Conservation (phyloP, 768 basidiomycete species). For the Nevesoporus exiguus region DNA sequence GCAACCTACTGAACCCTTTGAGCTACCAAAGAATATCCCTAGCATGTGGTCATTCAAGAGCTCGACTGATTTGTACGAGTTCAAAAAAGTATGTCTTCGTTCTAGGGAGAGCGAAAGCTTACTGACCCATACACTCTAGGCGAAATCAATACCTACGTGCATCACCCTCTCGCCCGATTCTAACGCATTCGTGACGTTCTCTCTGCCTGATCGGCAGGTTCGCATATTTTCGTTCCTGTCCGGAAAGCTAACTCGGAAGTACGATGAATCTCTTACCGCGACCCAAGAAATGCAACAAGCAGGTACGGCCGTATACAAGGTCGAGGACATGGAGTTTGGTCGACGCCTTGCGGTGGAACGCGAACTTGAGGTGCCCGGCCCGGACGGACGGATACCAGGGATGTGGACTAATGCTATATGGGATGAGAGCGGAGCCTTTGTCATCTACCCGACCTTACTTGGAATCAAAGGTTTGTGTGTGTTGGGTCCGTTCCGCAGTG, state of each 20-base stretch:
- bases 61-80: conserved; percentile 92
- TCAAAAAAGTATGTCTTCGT: conserved; percentile 75
- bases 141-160: conserved; percentile 88
- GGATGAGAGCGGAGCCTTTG: conserved; percentile 96
- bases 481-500: background rate
- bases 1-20: conserved; percentile 88
- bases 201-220: conserved; percentile 89
- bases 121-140: conserved; percentile 40
- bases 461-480: conserved; percentile 82
- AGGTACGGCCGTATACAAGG: conserved; percentile 84
- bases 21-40: conserved; percentile 68
- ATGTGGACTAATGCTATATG: conserved; percentile 90
- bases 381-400: conserved; percentile 67
- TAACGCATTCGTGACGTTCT: conserved; percentile 89
- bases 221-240: conserved; percentile 89
- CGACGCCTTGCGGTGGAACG: conserved; percentile 88
- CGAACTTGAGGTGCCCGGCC: conserved; percentile 81
- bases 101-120: background rate
- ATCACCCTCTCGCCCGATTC: conserved; percentile 88
- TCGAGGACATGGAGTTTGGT: conserved; percentile 99
- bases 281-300: conserved; percentile 99
- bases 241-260: conserved; percentile 87
- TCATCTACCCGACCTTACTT: conserved; percentile 88
- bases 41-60: conserved; percentile 90
- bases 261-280: conserved; percentile 90